Base-by-base conservation (phyloP, 2,329 filamentous ascomycete species). In the Ceratocystis alfenasii region DNA sequence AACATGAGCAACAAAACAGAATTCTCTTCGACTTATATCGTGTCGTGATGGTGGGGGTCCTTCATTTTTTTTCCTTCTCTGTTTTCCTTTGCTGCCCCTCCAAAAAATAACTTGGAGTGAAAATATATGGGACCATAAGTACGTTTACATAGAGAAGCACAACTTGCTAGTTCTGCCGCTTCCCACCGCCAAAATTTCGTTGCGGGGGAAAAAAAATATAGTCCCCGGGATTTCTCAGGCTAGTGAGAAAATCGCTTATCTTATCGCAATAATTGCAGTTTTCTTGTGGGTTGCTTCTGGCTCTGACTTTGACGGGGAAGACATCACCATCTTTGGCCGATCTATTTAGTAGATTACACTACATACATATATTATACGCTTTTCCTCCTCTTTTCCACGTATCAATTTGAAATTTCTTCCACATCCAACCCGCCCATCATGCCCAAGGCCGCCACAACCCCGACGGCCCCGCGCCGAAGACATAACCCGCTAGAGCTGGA, bases 401-500 rank as follows among this genome's bases (percentile, higher is more conserved):
- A 62, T 61, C 48, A 50, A 48, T 1, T 25, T 22, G n/a, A 50
- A 60, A 41, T 17, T 3, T 48, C 41, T 44, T 22, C 30, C 5
- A 44, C n/a, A 15, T 55, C 64, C 20, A 59, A 15, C 20, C 22
- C 55, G 30, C 33, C 61, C 71, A 77, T 70, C 68, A 95, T 96
- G 92, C 90, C 91, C 46, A 95, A 95, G 79, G 85, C 87, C 62
- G 83, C 80, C 33, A 80, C 83, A 20, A 81, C 79, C 70, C 80
- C 79, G 67, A 77, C 74, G 70, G 84, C 81, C 73, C 80, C 80
- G 70, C 80, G 80, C 68, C 85, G 87, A 72, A 86, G 89, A 70
- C 93, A 96, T 77, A 95, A 95, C 71, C 92, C 93, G 50, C 87
- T 99, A 68, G 88, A 93, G 71, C 89, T 95, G 73, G 94, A 97